Base-by-base conservation (phyloP, 768 basidiomycete genomes). In the Tylopilus plumbeoviolaceoides region DNA sequence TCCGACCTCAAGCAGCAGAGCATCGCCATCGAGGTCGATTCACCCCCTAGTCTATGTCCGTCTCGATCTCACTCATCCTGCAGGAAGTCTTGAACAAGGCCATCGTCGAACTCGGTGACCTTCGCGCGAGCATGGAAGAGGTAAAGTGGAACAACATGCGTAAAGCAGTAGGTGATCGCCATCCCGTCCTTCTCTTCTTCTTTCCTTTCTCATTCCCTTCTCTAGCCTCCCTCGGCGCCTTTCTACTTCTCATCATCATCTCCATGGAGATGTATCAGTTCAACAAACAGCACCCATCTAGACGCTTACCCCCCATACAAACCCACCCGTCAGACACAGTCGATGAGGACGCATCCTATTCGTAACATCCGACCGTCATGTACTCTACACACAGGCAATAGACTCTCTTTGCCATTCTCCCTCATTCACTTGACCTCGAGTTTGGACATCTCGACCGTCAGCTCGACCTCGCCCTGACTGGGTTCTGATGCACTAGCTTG, bases 61-160 rank as follows among this genome's bases (percentile, higher is more conserved):
- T 23, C 0, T 18, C 42, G 36, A 35, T 21, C 51, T 53, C 23
- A 21, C 42, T 23, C 14, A 11, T 30, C 2, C 7, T 25, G 15
- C 59, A 91, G 90, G 87, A 86, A 66, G 67, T 91, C 18, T 70
- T 89, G 54, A 91, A 89, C 67, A 87, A 85, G 61, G 78, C 84
- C 23, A 76, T 91, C 47, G 81, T 92, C 45, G 77, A 71, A 45
- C 71, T 91, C 44, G 88, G 89, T 54, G 91, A 92, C 61, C 76
- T 91, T 42, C 81, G 89, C 14, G 87, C 90, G 2, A 80, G 78
- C 47, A 85, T 91, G 50, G 91, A 93, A 66, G 89, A 91, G 61
- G 84, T 87, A 30, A 89, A 85, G 63, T 93, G 91, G 91, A 81
- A 90, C 60, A 93, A 90, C 55, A 90, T 91, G 83, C 83, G 89